Evolutionary conservation across 805 yeast genomes (phyloP).

Genomic region (Zygoascus flipseniorum): DNA sequence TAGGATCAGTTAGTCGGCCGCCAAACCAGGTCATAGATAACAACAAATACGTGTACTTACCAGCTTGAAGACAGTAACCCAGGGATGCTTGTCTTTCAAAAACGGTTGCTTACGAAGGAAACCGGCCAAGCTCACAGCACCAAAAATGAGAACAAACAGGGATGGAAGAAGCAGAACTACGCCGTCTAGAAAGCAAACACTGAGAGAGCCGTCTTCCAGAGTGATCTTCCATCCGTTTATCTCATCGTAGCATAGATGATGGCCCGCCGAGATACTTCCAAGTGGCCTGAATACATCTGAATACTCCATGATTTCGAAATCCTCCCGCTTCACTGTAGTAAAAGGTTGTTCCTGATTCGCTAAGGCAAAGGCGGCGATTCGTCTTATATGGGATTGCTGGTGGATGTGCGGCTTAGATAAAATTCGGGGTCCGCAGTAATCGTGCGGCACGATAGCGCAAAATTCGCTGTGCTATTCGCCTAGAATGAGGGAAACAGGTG

Average conservation of each 20-base stretch:
- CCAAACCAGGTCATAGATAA: too few relatives aligned
- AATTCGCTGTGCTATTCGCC: too few relatives aligned
- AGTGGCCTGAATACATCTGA: not conserved
- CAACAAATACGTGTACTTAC: not conserved
- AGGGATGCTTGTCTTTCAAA: not conserved
- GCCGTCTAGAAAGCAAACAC: conserved; percentile 16
- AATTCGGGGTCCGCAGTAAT: not conserved
- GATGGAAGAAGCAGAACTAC: conserved; percentile 9
- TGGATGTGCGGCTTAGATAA: not conserved
- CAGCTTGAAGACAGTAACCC: not conserved
- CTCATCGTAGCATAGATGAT: conserved; percentile 3
- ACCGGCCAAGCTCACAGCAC: not conserved
- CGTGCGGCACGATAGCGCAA: not conserved
- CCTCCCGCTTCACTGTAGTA: too few relatives aligned
- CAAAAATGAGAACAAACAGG: conserved; percentile 6
- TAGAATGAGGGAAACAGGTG: too few relatives aligned
- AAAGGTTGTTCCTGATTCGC: not conserved
- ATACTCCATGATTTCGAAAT: not conserved
- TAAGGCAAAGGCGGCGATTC: not conserved
- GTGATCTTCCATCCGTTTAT: conserved; percentile 11
- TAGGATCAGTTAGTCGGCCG: not conserved
- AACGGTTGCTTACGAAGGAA: not conserved
- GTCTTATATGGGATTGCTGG: not conserved
- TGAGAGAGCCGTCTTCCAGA: conserved; percentile 13
- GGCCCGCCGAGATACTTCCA: not conserved